Evolutionary conservation across 139 green algal species (phyloP).

Genomic region (Pycnococcus provasolii): DNA sequence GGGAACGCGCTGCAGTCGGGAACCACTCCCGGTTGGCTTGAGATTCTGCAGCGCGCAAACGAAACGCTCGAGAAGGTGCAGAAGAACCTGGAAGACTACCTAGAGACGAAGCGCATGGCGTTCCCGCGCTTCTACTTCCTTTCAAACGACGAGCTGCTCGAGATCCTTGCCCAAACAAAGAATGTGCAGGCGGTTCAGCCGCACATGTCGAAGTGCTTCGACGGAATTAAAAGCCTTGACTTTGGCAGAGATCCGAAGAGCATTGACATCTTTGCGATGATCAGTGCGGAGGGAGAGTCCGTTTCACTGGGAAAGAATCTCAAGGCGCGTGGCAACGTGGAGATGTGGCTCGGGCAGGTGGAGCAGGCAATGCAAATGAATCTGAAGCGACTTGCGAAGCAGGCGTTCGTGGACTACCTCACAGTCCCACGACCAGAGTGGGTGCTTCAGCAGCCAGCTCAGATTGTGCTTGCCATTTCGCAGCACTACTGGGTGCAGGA

Average conservation of each 20-base stretch:
- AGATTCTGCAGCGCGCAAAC: constrained; percentile 57
- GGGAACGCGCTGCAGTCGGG: constrained; percentile 54
- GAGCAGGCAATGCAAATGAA: constrained; percentile 54
- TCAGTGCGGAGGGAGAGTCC: constrained; percentile 57
- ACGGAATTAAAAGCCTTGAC: constrained; percentile 67
- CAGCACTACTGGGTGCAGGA: constrained; percentile 62
- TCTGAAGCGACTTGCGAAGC: constrained; percentile 50
- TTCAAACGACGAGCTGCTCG: constrained; percentile 31
- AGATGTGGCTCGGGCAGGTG: constrained; percentile 66
- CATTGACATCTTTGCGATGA: constrained; percentile 68
- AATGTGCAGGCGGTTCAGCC: constrained; percentile 74
- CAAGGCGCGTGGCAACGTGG: constrained; percentile 68
- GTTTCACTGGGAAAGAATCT: constrained; percentile 66
- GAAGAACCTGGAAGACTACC: constrained; percentile 58
- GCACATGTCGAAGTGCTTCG: constrained; percentile 83
- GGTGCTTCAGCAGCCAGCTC: constrained; percentile 61
- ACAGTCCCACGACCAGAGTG: constrained; percentile 49
- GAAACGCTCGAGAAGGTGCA: constrained; percentile 66
- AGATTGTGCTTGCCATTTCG: constrained; percentile 64
- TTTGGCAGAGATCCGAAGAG: constrained; percentile 66
- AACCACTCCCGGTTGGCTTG: constrained; percentile 40
- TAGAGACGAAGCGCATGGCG: constrained; percentile 38
- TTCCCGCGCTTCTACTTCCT: constrained; percentile 33
- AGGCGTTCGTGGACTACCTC: constrained; percentile 43
- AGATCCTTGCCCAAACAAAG: constrained; percentile 49